These are phyloP conservation scores for Xylaria telfairii DNA, from an alignment of 495 filamentous ascomycete species.

Conservation along the genomic window DNA sequence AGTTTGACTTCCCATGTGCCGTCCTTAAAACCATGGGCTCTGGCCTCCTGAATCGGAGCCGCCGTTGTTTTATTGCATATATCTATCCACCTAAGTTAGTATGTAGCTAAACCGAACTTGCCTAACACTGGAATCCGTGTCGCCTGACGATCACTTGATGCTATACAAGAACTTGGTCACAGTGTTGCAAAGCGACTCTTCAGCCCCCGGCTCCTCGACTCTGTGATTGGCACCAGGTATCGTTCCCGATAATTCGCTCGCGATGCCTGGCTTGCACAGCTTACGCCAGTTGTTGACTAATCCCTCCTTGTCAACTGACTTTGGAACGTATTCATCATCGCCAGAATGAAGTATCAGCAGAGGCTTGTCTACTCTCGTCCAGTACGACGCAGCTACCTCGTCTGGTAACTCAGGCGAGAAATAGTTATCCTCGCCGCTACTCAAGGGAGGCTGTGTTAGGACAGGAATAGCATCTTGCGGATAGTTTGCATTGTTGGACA, in stretches of 20 bases:
- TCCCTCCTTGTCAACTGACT: slow-evolving; percentile 64
- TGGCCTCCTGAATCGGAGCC: neutral
- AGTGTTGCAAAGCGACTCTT: slow-evolving; percentile 46
- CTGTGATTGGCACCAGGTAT: slow-evolving; percentile 53
- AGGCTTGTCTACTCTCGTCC: slow-evolving; percentile 63
- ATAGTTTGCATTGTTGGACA: slow-evolving; percentile 27
- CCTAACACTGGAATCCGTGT: neutral
- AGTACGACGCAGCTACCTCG: slow-evolving; percentile 62
- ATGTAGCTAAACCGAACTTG: no score
- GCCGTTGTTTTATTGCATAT: neutral
- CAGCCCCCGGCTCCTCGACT: slow-evolving; percentile 44
- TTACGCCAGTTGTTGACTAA: slow-evolving; percentile 68
- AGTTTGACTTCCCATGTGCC: neutral
- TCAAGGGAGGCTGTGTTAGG: slow-evolving; percentile 24
- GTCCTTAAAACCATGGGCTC: neutral
- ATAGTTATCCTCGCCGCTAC: slow-evolving; percentile 79
- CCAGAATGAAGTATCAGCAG: slow-evolving; percentile 73
- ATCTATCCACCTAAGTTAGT: no score
- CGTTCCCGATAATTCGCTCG: slow-evolving; percentile 45
- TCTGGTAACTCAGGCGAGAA: slow-evolving; percentile 82
- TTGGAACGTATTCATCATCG: slow-evolving; percentile 73
- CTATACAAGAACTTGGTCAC: slow-evolving; percentile 46
- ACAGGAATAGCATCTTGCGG: neutral
- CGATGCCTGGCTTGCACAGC: slow-evolving; percentile 44
- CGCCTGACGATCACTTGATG: slow-evolving; percentile 30